Evolutionary conservation across 2,329 filamentous ascomycete genomes (phyloP).

Genomic region (Periconia digitata): DNA sequence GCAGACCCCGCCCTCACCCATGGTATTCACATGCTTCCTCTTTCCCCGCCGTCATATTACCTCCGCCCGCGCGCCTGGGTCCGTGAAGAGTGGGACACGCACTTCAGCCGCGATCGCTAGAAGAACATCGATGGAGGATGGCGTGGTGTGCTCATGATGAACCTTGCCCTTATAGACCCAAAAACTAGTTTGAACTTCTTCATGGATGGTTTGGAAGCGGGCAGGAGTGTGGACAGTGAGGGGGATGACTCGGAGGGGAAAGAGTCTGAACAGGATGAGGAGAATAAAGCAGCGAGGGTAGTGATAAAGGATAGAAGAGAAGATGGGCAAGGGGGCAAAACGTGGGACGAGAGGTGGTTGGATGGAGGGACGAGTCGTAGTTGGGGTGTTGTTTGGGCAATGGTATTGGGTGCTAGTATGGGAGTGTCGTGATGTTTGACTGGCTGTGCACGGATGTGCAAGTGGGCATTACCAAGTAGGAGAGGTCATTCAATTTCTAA

Average conservation of each 20-base stretch:
- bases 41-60: slow-evolving; percentile 68
- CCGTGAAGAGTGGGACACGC: slow-evolving; percentile 64
- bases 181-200: slow-evolving; percentile 75
- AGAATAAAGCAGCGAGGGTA: neutral
- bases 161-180: slow-evolving; percentile 77
- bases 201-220: slow-evolving; percentile 57
- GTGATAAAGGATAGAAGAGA: neutral
- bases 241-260: neutral
- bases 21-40: slow-evolving; percentile 81
- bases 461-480: too few relatives aligned
- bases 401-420: slow-evolving; percentile 28
- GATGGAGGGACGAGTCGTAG: slow-evolving; percentile 70
- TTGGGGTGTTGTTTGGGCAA: slow-evolving; percentile 39
- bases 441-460: neutral
- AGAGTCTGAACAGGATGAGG: neutral
- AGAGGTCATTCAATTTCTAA: neutral
- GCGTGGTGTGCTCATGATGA: slow-evolving; percentile 82
- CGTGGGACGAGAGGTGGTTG: slow-evolving; percentile 61
- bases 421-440: slow-evolving; percentile 1
- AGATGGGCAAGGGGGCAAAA: slow-evolving; percentile 51
- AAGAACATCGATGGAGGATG: slow-evolving; percentile 69
- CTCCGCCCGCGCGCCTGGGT: slow-evolving; percentile 72
- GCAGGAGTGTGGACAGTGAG: slow-evolving; percentile 79
- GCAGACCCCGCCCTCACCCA: slow-evolving; percentile 64
- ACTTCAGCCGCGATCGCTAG: slow-evolving; percentile 57